A percentile compares a stretch with the other conserved stretches of the same genome.
Conservation (phyloP, 148 eudicot genomes). For the Rheum nobile region DNA sequence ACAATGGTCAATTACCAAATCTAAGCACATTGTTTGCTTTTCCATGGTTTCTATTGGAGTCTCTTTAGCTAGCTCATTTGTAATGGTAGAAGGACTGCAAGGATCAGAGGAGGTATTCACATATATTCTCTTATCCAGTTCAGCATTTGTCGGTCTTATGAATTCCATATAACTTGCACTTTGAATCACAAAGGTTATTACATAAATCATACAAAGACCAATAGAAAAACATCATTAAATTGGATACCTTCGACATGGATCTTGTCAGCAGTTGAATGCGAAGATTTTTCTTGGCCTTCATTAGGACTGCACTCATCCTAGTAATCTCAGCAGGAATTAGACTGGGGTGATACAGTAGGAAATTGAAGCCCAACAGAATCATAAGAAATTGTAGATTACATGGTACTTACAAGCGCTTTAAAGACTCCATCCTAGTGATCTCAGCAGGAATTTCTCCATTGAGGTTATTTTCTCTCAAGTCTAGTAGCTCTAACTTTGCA, state of each 20-base stretch:
- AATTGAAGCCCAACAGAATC: background rate
- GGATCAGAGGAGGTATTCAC: too few species aligned
- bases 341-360: background rate
- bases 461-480: constrained; percentile 67
- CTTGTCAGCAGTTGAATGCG: background rate
- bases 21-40: constrained; percentile 13
- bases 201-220: background rate
- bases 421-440: constrained; percentile 35
- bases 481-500: constrained; percentile 54
- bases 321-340: too few species aligned
- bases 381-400: background rate
- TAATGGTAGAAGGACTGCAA: too few species aligned
- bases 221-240: background rate
- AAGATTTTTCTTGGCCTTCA: background rate
- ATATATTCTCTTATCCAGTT: constrained; percentile 18
- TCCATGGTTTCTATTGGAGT: constrained; percentile 21
- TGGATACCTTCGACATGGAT: background rate
- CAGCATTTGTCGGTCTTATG: constrained; percentile 20
- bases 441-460: constrained; percentile 64
- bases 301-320: background rate
- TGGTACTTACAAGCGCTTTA: constrained; percentile 61
- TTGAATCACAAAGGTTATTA: background rate
- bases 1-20: constrained; percentile 25
- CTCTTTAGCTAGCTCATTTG: too few species aligned
- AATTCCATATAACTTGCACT: constrained; percentile 24